Evolutionary conservation across 805 yeast genomes (phyloP).

Genomic region (Starmerella scarabaei): DNA sequence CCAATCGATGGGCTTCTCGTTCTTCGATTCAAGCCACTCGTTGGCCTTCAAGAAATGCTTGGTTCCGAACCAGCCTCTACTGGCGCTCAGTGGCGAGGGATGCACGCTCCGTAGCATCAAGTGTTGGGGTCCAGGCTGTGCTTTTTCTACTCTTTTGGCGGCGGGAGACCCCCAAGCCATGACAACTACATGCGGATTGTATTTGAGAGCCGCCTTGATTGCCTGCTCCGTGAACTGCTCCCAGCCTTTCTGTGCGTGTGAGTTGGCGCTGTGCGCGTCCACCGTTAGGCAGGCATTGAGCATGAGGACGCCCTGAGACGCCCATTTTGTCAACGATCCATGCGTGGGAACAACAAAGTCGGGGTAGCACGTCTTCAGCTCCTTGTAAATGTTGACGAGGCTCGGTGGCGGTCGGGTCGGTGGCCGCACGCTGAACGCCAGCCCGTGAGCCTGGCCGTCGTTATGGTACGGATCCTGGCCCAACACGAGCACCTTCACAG

Average conservation of each 20-base stretch:
- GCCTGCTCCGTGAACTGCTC: constrained; percentile 72
- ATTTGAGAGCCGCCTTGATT: constrained; percentile 37
- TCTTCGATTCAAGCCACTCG: constrained; percentile 49
- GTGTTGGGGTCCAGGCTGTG: constrained; percentile 26
- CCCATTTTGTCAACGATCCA: constrained; percentile 73
- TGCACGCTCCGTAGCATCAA: constrained; percentile 64
- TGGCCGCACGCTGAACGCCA: constrained; percentile 81
- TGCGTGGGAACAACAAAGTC: constrained; percentile 51
- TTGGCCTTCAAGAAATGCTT: constrained; percentile 64
- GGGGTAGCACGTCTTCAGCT: constrained; percentile 53
- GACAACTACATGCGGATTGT: constrained; percentile 39
- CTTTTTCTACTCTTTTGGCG: constrained; percentile 40
- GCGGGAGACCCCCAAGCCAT: constrained; percentile 80
- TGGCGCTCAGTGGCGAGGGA: constrained; percentile 90
- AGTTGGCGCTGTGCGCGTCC: constrained; percentile 82
- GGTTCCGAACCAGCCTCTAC: constrained; percentile 70
- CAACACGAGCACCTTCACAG: constrained; percentile 63
- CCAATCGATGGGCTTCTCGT: constrained; percentile 56
- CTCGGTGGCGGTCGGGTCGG: constrained; percentile 86
- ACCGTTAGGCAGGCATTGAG: constrained; percentile 85
- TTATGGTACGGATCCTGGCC: constrained; percentile 98
- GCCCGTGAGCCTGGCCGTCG: constrained; percentile 85
- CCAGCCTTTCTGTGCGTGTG: constrained; percentile 89
- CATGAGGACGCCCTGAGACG: constrained; percentile 72
- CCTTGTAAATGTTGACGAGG: constrained; percentile 71